Evolutionary conservation across 208 protist genomes (phyloP), one percentile per base, ranked within the genome.

Genomic region (Lotmaria passim): DNA sequence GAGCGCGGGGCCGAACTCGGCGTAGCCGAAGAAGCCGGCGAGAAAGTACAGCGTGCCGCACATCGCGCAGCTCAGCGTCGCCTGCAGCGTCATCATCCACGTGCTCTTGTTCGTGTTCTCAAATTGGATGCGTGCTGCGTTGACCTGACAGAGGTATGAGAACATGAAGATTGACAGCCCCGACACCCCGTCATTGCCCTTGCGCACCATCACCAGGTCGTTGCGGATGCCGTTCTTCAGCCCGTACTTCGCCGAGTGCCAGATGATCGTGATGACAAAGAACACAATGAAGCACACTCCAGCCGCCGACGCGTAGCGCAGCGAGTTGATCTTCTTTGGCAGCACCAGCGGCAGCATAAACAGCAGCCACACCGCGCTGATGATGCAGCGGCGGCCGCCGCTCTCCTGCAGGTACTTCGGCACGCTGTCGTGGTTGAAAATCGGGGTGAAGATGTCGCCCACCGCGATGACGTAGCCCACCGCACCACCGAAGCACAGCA

Each of bases 261-360:
- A 53, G 44, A 90, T 73, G 12, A 87, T 58, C 48, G 50, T 76
- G 31, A 79, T 34, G n/a, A 90, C 85, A 53, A 94, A 89, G 58
- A 73, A 72, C 31, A 90, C 11, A 26, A 92, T 82, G 43, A 77
- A 84, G 30, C 48, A 23, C 24, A 89, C 73, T 11, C 82, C 86
- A 19, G 83, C n/a, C 8, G 68, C 51, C 24, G 82, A 93, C 30
- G 75, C 63, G 65, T 91, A 94, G 19, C 89, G 86, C 11, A 93
- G 65, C 8, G 82, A 86, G 76, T 93, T 93, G 65, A 94, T 76
- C n/a, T 73, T 56, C 75, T 90, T 89, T 3, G 83, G 81, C 12
- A 92, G 52, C 33, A 74, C 72, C 53, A 90, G 56, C 23, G 86
- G 85, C 24, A 95, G 62, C 87, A 95, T 89, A 7, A 88, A 66